Conservation (phyloP, 2,329 filamentous ascomycete genomes). For the Arachnomyces sp. region DNA sequence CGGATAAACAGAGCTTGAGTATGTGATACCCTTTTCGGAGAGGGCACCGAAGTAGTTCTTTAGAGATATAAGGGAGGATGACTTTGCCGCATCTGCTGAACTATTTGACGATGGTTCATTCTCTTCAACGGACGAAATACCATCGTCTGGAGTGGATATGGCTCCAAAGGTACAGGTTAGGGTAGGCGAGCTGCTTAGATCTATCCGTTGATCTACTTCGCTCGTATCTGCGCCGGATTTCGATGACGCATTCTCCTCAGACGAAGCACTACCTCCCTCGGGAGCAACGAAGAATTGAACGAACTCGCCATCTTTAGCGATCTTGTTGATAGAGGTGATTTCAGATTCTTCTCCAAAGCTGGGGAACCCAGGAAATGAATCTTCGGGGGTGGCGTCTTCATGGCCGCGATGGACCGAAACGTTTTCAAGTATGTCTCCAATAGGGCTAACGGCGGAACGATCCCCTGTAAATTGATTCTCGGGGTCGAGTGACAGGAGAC, state of each 20-base stretch:
- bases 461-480: conserved; percentile 25
- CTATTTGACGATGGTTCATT: conserved; percentile 1
- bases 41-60: conserved; percentile 30
- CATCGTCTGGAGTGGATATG: conserved; percentile 20
- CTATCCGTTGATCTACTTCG: not conserved
- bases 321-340: conserved; percentile 32
- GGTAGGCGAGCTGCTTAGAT: not conserved
- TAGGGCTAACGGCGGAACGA: conserved; percentile 4
- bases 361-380: conserved; percentile 16
- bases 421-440: conserved; percentile 8
- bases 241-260: not conserved
- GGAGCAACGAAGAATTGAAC: conserved; percentile 35
- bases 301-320: conserved; percentile 30
- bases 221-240: not conserved
- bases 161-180: conserved; percentile 26
- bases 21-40: conserved; percentile 32
- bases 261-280: conserved; percentile 5
- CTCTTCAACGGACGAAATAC: not conserved
- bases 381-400: conserved; percentile 7
- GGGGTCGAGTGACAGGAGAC: conserved; percentile 35
- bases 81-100: not conserved
- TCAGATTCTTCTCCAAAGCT: conserved; percentile 19
- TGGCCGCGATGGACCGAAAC: conserved; percentile 9
- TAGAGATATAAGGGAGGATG: not conserved
- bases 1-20: conserved; percentile 4